These are phyloP conservation scores for Eleusine indica DNA, from an alignment of 176 grass and related monocot genomes.

Conservation along the genomic window DNA sequence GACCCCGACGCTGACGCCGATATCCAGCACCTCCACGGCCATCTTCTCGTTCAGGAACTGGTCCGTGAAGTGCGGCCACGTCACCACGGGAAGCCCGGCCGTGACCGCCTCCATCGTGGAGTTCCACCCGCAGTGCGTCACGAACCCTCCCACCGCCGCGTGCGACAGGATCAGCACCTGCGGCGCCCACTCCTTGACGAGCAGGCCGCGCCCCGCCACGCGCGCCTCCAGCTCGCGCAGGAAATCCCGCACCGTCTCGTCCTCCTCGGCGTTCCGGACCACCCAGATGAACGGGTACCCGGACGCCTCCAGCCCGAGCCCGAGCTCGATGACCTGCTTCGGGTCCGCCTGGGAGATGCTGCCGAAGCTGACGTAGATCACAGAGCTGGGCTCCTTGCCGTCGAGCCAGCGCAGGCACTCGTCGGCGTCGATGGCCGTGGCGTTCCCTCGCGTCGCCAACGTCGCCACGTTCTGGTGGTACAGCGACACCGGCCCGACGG, in stretches of 20 bases:
- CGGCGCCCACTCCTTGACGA: conserved; percentile 61
- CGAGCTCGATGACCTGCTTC: conserved; percentile 58
- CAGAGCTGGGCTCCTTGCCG: conserved; percentile 43
- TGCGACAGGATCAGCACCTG: conserved; percentile 70
- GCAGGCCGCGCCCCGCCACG: conserved; percentile 18
- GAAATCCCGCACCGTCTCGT: conserved; percentile 3
- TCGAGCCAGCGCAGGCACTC: conserved; percentile 59
- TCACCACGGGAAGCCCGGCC: conserved; percentile 52
- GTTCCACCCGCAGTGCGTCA: conserved; percentile 94
- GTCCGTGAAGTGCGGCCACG: conserved; percentile 59
- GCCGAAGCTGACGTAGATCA: conserved; percentile 75
- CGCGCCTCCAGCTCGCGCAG: conserved; percentile 25
- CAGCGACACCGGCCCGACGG: conserved; percentile 54
- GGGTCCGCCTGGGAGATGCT: conserved; percentile 47
- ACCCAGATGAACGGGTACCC: conserved; percentile 60
- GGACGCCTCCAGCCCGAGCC: conserved; percentile 55
- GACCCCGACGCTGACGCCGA: conserved; percentile 48
- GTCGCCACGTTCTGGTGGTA: conserved; percentile 37
- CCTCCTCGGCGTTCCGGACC: neutral
- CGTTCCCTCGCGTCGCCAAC: conserved; percentile 17
- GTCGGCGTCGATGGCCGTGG: conserved; percentile 24
- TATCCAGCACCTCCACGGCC: conserved; percentile 53
- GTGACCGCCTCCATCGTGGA: conserved; percentile 60
- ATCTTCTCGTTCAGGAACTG: conserved; percentile 71
- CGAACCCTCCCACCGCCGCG: conserved; percentile 51